These are phyloP conservation scores for Cryptococcus neoformans DNA, from an alignment of 1,284 basidiomycete genomes.

Conservation along the genomic window DNA sequence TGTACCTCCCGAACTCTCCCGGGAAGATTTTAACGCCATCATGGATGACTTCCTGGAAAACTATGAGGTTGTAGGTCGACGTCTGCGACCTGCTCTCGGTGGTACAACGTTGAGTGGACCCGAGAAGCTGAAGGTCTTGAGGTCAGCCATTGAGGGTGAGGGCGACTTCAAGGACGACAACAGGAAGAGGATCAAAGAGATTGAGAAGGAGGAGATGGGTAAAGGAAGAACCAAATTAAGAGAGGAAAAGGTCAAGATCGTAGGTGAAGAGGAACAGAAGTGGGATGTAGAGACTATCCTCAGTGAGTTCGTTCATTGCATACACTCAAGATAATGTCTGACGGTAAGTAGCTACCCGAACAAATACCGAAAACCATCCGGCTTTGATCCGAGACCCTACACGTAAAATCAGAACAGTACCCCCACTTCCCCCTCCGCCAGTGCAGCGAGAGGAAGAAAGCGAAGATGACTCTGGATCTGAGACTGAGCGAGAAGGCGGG, in stretches of 20 bases:
- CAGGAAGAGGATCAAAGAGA: constrained; percentile 58
- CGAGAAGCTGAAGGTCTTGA: constrained; percentile 74
- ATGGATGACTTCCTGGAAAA: constrained; percentile 93
- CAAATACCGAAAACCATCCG: constrained; percentile 92
- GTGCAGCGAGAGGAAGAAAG: constrained; percentile 28
- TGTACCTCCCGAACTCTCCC: constrained; percentile 68
- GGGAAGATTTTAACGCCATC: constrained; percentile 86
- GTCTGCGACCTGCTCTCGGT: constrained; percentile 69
- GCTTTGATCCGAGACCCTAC: constrained; percentile 66
- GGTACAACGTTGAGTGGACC: constrained; percentile 60
- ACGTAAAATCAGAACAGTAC: constrained; percentile 41
- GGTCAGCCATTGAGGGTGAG: constrained; percentile 71
- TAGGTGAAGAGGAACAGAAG: constrained; percentile 64
- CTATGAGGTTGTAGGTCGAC: constrained; percentile 83
- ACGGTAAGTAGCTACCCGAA: constrained; percentile 70
- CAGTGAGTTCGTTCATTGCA: constrained; percentile 57
- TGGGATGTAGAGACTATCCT: constrained; percentile 97
- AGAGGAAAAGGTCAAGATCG: constrained; percentile 36
- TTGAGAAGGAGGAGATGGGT: constrained; percentile 47
- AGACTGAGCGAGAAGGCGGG: constrained; percentile 39
- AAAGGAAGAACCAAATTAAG: constrained; percentile 50
- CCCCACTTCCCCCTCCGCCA: not conserved
- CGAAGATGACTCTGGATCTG: constrained; percentile 48
- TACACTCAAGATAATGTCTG: not conserved
- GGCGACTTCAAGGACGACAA: constrained; percentile 57